Evolutionary conservation across 2,329 filamentous ascomycete genomes (phyloP), one percentile per base, ranked within the genome.

Genomic region (Paecilomyces niveus): DNA sequence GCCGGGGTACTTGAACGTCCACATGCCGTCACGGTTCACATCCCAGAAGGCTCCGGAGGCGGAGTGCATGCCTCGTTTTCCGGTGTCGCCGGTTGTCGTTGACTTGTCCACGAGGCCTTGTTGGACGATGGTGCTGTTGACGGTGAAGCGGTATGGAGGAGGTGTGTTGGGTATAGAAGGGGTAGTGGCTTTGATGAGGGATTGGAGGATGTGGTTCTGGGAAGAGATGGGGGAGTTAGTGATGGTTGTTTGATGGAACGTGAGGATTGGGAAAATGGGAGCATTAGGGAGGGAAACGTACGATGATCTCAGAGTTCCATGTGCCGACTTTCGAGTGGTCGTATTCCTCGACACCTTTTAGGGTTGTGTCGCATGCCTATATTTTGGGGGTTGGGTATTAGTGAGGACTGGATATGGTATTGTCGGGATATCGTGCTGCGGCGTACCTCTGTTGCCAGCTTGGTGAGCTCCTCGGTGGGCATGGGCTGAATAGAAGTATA

Each of bases 111-210:
- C 85, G 33, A 93, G 81, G 21, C 74, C 75, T 79, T 97, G 93
- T 80, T 99, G 93, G 67, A 97, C 95, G 72, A 97, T 97, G 65
- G 93, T 97, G 81, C 90, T 95, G 83, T 96, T 97, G 78, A 96
- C 92, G 67, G 92, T 90, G 78, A 93, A 97, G 78, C 97, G 97
- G 85, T 87, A 96, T 4, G 89, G 88, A 26, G 84, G 71, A 13
- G 76, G 65, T 4, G 70, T 65, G 49, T 69, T 64, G 50, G 69
- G 61, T 22, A 72, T 68, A 54, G 70, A 65, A 24, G 74, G 71
- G 26, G 73, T 69, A 39, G 76, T 77, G 53, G 76, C 76, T 57
- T 69, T 58, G 60, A 79, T 74, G 61, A 78, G 70, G 50, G 72
- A 66, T 63, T 76, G 70, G 53, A 77, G 69, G 62, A 76, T 68